Evolutionary conservation across 2,329 filamentous ascomycete species (phyloP).

Genomic region (Colletotrichum zoysiae): DNA sequence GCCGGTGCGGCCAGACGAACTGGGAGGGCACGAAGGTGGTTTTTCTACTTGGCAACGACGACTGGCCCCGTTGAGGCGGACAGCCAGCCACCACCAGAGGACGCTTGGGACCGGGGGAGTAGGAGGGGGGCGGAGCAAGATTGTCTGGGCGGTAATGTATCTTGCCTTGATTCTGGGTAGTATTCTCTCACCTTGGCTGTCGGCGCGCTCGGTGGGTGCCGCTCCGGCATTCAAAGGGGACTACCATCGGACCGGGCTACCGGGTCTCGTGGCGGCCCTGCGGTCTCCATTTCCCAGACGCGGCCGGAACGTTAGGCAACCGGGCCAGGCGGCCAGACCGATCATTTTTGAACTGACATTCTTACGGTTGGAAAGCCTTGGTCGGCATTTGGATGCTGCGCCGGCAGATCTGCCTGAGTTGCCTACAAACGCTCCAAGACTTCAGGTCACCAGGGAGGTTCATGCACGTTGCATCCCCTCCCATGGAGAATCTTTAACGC

Average conservation of each 20-base stretch:
- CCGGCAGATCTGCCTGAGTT: background rate
- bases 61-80: background rate
- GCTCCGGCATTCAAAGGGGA: background rate
- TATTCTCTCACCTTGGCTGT: background rate
- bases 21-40: background rate
- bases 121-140: background rate
- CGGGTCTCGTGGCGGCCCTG: slow-evolving; percentile 7
- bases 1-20: background rate
- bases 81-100: background rate
- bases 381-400: background rate
- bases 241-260: background rate
- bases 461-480: background rate
- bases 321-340: background rate
- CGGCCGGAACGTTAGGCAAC: background rate
- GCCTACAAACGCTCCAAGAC: too few relatives aligned
- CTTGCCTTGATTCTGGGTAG: background rate
- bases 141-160: background rate
- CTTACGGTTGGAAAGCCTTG: background rate
- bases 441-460: background rate
- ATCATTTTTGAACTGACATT: background rate
- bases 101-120: background rate
- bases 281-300: background rate
- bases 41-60: background rate
- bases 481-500: background rate
- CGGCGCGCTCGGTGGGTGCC: background rate